Conservation (phyloP, 345 rosid species). For the Bruguiera sexangula region DNA sequence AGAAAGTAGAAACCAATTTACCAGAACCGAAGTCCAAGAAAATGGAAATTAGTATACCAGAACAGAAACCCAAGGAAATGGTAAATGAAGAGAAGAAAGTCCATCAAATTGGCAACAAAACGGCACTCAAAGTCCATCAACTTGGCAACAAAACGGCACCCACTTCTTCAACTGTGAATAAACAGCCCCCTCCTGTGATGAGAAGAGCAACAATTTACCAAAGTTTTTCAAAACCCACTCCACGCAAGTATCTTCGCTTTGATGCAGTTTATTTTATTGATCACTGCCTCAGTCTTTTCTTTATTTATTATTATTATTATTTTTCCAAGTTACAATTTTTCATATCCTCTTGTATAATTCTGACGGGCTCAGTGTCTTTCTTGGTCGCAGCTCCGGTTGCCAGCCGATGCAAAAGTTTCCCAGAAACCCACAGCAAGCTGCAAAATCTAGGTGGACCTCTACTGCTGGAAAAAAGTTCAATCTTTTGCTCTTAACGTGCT, state of each 20-base stretch:
- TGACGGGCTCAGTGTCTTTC: neutral
- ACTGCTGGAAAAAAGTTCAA: slow-evolving; percentile 2
- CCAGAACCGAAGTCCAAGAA: slow-evolving; percentile 23
- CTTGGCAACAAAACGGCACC: slow-evolving; percentile 37
- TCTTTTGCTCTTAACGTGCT: neutral
- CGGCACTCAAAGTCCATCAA: slow-evolving; percentile 30
- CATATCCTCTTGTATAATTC: neutral
- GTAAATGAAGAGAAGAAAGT: slow-evolving; percentile 34
- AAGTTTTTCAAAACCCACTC: slow-evolving; percentile 33
- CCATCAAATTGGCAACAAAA: slow-evolving; percentile 41
- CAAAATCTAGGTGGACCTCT: slow-evolving; percentile 61
- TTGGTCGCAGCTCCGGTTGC: slow-evolving; percentile 24
- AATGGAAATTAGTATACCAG: slow-evolving; percentile 8
- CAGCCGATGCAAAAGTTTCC: slow-evolving; percentile 36
- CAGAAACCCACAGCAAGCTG: slow-evolving; percentile 56
- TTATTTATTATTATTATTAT: too few relatives aligned
- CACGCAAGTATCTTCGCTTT: slow-evolving; percentile 25
- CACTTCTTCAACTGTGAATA: slow-evolving; percentile 38
- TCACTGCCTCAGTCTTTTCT: too few relatives aligned
- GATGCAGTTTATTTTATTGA: neutral
- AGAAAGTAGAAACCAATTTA: slow-evolving; percentile 1
- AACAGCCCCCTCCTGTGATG: slow-evolving; percentile 45
- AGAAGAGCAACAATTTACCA: slow-evolving; percentile 43
- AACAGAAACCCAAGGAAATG: slow-evolving; percentile 20
- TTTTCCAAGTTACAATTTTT: too few relatives aligned